phyloP scores from a whole-genome alignment of 164 flowering plant genomes.

The Aristolochia fimbriata region DNA sequence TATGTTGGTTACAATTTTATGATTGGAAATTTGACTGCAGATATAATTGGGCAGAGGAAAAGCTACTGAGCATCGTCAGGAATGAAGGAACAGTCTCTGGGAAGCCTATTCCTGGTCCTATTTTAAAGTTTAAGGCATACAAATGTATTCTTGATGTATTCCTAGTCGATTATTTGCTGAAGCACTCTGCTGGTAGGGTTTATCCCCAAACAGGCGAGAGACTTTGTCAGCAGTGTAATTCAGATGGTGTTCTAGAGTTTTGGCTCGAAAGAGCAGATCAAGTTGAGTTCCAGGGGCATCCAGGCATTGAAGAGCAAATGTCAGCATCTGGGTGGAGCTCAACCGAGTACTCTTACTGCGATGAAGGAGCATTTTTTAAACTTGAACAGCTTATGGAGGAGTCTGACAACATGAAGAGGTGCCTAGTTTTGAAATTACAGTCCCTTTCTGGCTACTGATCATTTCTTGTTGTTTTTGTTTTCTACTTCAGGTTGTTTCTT shows the following conservation, averaged over 20 bases:
- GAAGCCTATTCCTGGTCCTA: not conserved
- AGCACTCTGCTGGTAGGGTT: constrained; percentile 1
- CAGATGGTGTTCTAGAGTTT: not conserved
- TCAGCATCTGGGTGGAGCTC: not conserved
- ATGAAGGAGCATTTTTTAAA: not conserved
- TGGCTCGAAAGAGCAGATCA: not conserved
- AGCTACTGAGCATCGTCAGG: not conserved
- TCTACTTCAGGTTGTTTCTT: not conserved
- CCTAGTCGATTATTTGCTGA: not conserved
- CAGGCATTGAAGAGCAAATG: not conserved
- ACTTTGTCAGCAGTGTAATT: not conserved
- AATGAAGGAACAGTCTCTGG: not conserved
- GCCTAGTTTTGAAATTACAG: not conserved
- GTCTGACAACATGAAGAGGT: constrained; percentile 1
- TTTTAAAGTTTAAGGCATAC: constrained; percentile 1
- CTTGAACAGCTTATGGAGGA: not conserved
- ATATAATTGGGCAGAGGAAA: not conserved
- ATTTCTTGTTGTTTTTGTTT: not conserved
- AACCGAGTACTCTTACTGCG: not conserved
- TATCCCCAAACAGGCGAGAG: not conserved
- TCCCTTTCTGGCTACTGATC: not conserved
- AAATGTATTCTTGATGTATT: not conserved
- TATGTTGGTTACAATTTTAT: not conserved
- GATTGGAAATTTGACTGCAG: not conserved
- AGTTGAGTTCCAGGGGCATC: not conserved